These are phyloP conservation scores for Lavandula angustifolia DNA, from an alignment of 257 asterid genomes.

Conservation along the genomic window DNA sequence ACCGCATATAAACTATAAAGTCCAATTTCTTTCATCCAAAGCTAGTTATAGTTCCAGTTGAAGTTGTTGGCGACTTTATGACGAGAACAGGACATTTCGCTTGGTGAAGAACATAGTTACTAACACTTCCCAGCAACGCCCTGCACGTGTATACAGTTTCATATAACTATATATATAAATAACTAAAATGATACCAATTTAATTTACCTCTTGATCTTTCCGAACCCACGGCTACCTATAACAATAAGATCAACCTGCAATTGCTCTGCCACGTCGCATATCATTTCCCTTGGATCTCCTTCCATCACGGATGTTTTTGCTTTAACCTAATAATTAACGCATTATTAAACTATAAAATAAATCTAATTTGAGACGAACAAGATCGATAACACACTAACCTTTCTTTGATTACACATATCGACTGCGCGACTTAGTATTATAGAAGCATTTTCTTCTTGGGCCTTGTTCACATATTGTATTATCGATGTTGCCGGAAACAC, in stretches of 20 bases:
- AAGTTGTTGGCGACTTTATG: slow-evolving; percentile 47
- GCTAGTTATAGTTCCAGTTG: too few relatives aligned
- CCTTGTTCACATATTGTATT: slow-evolving; percentile 37
- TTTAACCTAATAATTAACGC: slow-evolving; percentile 30
- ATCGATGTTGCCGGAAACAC: slow-evolving; percentile 38
- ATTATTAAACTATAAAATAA: too few relatives aligned
- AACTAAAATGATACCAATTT: too few relatives aligned
- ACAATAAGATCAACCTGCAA: slow-evolving; percentile 50
- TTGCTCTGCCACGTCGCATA: slow-evolving; percentile 48
- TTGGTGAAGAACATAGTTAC: slow-evolving; percentile 51
- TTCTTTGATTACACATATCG: slow-evolving; percentile 33
- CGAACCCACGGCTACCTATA: slow-evolving; percentile 62
- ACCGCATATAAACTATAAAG: too few relatives aligned
- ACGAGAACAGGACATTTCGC: slow-evolving; percentile 53
- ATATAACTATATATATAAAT: too few relatives aligned
- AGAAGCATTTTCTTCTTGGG: slow-evolving; percentile 38
- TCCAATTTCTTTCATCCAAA: too few relatives aligned
- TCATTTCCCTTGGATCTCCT: slow-evolving; percentile 60
- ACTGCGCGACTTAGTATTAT: slow-evolving; percentile 38
- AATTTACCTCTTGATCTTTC: slow-evolving; percentile 60
- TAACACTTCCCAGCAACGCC: slow-evolving; percentile 61
- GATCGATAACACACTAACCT: slow-evolving; percentile 16
- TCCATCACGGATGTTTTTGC: slow-evolving; percentile 38
- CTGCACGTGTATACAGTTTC: slow-evolving; percentile 23
- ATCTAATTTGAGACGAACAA: not conserved